Conservation (phyloP, 1,284 basidiomycete genomes). For the Puccinia coronata region DNA sequence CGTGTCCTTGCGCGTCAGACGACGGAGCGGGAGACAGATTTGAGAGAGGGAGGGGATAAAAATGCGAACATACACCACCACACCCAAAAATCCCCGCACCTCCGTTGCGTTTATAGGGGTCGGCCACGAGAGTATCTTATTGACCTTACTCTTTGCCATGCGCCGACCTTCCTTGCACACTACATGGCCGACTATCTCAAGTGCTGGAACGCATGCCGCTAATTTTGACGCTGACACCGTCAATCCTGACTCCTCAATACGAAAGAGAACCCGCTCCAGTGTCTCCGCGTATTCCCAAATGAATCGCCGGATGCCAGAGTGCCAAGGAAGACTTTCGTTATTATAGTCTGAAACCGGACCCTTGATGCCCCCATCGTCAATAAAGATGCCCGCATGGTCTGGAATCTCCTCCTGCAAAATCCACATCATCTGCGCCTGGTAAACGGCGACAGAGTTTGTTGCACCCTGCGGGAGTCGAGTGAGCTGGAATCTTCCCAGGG, state of each 20-base stretch:
- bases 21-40: background rate
- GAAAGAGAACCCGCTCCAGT: conserved; percentile 8
- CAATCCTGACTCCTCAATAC: conserved; percentile 21
- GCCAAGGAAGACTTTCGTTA: background rate
- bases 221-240: conserved; percentile 11
- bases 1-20: background rate
- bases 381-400: conserved; percentile 5
- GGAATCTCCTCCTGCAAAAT: conserved; percentile 3
- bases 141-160: background rate
- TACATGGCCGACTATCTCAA: conserved; percentile 19
- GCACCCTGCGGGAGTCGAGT: background rate
- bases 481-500: no score
- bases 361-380: conserved; percentile 21
- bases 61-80: conserved; percentile 13
- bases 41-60: conserved; percentile 8
- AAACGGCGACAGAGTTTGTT: conserved; percentile 5
- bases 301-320: background rate
- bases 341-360: background rate
- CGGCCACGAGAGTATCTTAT: conserved; percentile 12
- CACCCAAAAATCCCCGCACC: conserved; percentile 16
- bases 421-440: conserved; percentile 15
- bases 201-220: background rate
- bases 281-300: conserved; percentile 18
- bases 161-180: background rate
- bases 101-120: background rate